Conservation (phyloP, 257 asterid genomes). For the Sherardia arvensis region DNA sequence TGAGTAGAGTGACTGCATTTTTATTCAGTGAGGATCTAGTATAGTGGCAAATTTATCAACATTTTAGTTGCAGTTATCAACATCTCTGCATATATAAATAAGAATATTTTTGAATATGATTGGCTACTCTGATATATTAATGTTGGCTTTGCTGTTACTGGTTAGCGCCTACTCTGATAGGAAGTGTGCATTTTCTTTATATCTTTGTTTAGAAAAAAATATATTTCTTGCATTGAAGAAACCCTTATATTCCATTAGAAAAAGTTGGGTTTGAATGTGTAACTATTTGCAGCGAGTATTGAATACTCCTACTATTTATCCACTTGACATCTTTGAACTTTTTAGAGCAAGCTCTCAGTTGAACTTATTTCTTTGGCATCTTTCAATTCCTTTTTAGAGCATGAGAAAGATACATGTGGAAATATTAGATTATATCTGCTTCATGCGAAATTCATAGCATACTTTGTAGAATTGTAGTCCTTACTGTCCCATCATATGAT, state of each 20-base stretch:
- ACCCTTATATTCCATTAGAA: background rate
- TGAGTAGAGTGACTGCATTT: too few relatives aligned
- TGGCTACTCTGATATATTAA: too few relatives aligned
- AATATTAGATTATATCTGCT: background rate
- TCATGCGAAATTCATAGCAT: background rate
- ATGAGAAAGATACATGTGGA: background rate
- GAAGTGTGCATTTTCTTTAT: background rate
- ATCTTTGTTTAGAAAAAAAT: too few relatives aligned
- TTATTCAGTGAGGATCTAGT: too few relatives aligned
- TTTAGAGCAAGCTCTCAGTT: too few relatives aligned
- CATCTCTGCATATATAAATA: too few relatives aligned
- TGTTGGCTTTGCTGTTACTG: background rate
- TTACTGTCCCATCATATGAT: background rate
- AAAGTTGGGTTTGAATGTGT: background rate
- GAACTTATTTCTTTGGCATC: too few relatives aligned
- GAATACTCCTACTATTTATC: background rate
- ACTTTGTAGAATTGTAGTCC: background rate
- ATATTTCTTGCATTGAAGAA: background rate
- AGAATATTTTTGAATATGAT: too few relatives aligned
- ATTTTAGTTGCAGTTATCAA: too few relatives aligned
- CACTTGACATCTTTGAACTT: background rate
- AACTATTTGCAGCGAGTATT: background rate
- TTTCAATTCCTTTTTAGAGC: too few relatives aligned
- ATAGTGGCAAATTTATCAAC: too few relatives aligned
- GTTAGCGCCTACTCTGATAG: background rate